Percentiles rank a stretch among this genome's conserved stretches.
phyloP scores from a whole-genome alignment of 2,329 filamentous ascomycete species.

The Thermoascus crustaceus region DNA sequence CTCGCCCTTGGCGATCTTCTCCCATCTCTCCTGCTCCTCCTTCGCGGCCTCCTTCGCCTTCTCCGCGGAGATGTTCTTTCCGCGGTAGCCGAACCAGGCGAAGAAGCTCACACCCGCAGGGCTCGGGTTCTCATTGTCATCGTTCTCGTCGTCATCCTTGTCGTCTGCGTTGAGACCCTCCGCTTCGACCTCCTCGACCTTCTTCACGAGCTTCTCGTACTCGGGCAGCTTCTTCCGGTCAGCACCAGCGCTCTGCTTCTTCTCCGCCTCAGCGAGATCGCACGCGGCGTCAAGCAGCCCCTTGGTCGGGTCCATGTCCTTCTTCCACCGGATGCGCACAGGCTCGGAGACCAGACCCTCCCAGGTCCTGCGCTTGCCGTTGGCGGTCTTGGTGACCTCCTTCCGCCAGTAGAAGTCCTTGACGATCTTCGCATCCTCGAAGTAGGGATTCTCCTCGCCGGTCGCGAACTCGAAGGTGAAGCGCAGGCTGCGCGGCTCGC shows the following conservation, averaged over 20 bases:
- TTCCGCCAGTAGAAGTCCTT: slow-evolving; percentile 88
- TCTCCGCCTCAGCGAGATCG: slow-evolving; percentile 59
- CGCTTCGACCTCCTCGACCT: slow-evolving; percentile 36
- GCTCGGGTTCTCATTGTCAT: slow-evolving; percentile 40
- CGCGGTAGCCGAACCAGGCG: slow-evolving; percentile 76
- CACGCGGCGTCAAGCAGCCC: slow-evolving; percentile 69
- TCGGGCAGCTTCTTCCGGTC: slow-evolving; percentile 45
- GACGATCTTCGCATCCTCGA: slow-evolving; percentile 67
- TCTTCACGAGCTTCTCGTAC: slow-evolving; percentile 47
- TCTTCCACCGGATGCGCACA: slow-evolving; percentile 81
- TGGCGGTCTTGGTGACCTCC: slow-evolving; percentile 37
- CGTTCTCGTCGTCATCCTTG: slow-evolving; percentile 26
- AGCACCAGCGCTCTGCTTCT: slow-evolving; percentile 42
- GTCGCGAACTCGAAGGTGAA: slow-evolving; percentile 67
- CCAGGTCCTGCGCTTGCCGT: slow-evolving; percentile 50
- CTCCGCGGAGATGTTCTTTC: slow-evolving; percentile 60
- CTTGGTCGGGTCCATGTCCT: slow-evolving; percentile 71
- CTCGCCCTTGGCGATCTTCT: slow-evolving; percentile 43
- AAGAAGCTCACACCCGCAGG: slow-evolving; percentile 73
- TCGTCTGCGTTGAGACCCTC: slow-evolving; percentile 22
- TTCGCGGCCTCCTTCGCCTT: slow-evolving; percentile 58
- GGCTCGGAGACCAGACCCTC: slow-evolving; percentile 78
- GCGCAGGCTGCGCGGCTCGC: slow-evolving; percentile 71
- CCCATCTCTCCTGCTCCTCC: slow-evolving; percentile 53
- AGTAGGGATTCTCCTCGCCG: slow-evolving; percentile 63